Evolutionary conservation across 257 asterid genomes (phyloP), one percentile per base, ranked within the genome.

Genomic region (Echites panduratus): DNA sequence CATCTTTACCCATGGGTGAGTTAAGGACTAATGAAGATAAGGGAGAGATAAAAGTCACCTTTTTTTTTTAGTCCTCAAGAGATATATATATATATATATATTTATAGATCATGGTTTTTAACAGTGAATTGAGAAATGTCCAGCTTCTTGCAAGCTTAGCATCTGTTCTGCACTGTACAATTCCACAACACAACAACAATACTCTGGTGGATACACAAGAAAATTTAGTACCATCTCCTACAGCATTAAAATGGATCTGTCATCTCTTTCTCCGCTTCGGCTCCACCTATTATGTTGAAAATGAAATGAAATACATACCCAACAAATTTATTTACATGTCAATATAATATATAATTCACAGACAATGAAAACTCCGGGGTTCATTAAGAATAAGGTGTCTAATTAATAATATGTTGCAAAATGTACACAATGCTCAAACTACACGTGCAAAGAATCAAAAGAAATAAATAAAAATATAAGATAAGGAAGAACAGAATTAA

Each of bases 171-270:
- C 49, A 67, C 71, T 67, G 71, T 67, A 67, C 71, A 67, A 41
- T 67, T 67, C 56, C 71, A 67, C 71, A 43, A 67, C 69, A 64
- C 71, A n/a, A 67, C 57, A 44, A 67, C 71, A 67, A 67, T 67
- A 11, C 54, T 16, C 22, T n/a, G n/a, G n/a, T n/a, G n/a, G 41
- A 11, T 16, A 43, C 40, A 43, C 38, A 67, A 3, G 22, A 67
- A 65, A 67, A 22, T n/a, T 47, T 12, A 8, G 56, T 44, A 67
- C 29, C 71, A 41, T 67, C 40, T 67, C 40, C 38, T 7, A 47
- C 2, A 26, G 29, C 71, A 67, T 22, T 22, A 26, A 47, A 9
- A 43, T 67, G 26, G n/a, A 12, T 14, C 4, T 67, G 71, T 44
- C 38, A 67, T 67, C 71, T 67, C 71, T 47, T 67, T 44, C 71